Base-by-base conservation (phyloP, 768 basidiomycete species). In the Russula olivacea region DNA sequence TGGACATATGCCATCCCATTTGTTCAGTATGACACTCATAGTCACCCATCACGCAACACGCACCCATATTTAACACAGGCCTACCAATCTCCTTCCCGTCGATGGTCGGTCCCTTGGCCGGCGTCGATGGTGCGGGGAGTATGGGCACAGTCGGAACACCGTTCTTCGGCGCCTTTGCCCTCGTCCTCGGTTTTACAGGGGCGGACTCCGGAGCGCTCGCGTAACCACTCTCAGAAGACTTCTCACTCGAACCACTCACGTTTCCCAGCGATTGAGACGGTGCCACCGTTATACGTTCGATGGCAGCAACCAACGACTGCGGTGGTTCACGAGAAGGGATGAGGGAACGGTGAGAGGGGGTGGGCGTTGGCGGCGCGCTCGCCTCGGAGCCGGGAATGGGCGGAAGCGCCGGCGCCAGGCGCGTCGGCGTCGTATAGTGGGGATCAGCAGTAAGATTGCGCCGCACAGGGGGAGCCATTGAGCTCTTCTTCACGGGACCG, bases 61-160 rank as follows among this genome's bases (percentile, higher is more conserved):
- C 64, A 89, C 90, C 83, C 71, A 83, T 80, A 70, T 93, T 88
- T 23, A 84, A 77, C 23, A 89, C 82, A 8, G 89, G 89, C 19
- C 69, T 76, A 67, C 89, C 84, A 57, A 91, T 91, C 49, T 77
- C 77, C 71, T 83, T 89, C 34, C 86, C 86, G 50, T 65, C 65
- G n/a, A 75, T 23, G 10, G 62, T 66, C 7, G 65, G 68, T 3
- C 64, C 56, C 41, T 55, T 67, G 21, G 51, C 52, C 51, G 63
- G 57, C 14, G 64, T 45, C 5, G 59, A 23, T 19, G 57, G 62
- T n/a, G 36, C 6, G 36, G 56, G 58, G 32, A 61, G 66, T 17
- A n/a, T 21, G 32, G 61, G 36, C 4, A 28, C 45, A 10, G 9
- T 17, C 15, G 56, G 25, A 9, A 12, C 15, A 11, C 36, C 48